phyloP scores from a whole-genome alignment of 805 yeast species.

The Torulaspora maleeae region DNA sequence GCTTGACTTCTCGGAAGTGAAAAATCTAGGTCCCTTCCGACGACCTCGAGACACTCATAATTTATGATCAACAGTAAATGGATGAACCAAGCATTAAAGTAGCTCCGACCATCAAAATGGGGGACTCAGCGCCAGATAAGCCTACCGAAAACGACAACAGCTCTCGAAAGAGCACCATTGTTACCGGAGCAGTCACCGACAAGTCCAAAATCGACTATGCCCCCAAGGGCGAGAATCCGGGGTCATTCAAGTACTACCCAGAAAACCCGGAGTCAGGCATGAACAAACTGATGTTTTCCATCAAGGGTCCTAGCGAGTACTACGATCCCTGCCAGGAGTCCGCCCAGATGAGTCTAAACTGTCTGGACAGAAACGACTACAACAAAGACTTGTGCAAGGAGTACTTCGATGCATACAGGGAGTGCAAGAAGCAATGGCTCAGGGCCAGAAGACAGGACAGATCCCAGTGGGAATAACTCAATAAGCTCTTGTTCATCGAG shows the following conservation, averaged over 20 bases:
- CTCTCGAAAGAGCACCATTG: neutral
- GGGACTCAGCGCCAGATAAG: neutral
- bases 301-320: conserved; percentile 75
- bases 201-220: conserved; percentile 23
- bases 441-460: conserved; percentile 37
- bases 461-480: conserved; percentile 27
- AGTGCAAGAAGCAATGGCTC: conserved; percentile 79
- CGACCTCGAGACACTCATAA: neutral
- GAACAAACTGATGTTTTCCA: conserved; percentile 63
- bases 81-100: neutral
- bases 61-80: neutral
- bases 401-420: conserved; percentile 88
- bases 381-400: conserved; percentile 66
- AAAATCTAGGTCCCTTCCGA: conserved; percentile 1
- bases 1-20: conserved; percentile 5
- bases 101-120: neutral
- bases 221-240: conserved; percentile 19
- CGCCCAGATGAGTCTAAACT: conserved; percentile 77
- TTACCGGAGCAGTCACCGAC: conserved; percentile 10
- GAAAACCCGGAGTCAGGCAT: conserved; percentile 75
- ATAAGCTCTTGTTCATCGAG: neutral
- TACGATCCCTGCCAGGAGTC: conserved; percentile 93
- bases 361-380: conserved; percentile 73
- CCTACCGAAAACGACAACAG: neutral
- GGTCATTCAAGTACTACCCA: conserved; percentile 47